Evolutionary conservation across 768 basidiomycete species (phyloP), one percentile per base, ranked within the genome.

Genomic region (Tylopilus felleus): DNA sequence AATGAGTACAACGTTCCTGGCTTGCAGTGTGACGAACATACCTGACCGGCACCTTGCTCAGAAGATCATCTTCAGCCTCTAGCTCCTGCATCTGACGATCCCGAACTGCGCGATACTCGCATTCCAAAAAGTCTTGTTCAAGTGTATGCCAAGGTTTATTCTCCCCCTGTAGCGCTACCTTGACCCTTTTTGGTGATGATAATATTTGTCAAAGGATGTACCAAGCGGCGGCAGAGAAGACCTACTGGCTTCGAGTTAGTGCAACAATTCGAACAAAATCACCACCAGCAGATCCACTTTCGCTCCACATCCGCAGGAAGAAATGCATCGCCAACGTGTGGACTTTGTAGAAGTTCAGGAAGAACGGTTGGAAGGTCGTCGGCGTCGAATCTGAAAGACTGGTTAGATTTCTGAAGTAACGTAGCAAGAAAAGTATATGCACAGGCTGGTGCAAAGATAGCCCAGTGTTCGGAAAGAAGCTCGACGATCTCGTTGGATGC

Each of bases 241-340:
- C 88, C 57, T 69, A 92, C 90, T 95, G 93, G 78, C 90, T 92
- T 49, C 83, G 82, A 33, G 87, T 85, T 19, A 95, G 75, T 7
- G 84, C 86, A 31, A 81, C 80, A 10, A 96, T 84, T 10, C 94
- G 84, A 33, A 79, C 76, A 59, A 93, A 92, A 70, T 96, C 93
- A 19, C 77, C 84, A 13, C 69, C 64, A 4, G 86, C 83, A 1
- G 93, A 88, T 13, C 86, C 85, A 62, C 88, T 90, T 67, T 96
- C 93, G 60, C 79, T 81, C 92, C 91, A 96, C 84, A 96, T 93
- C 31, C 90, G 81, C n/a, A 92, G 73, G 72, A 95, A 95, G 75
- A 95, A 94, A 43, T 82, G 81, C 4, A 86, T 83, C 6, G 88
- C 88, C n/a, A 93, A 73, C 10, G 79, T 75, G 69, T 97, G 93